Evolutionary conservation across 352 stramenopile genomes (phyloP), one percentile per base, ranked within the genome.

Genomic region (Phytophthora hybrid): DNA sequence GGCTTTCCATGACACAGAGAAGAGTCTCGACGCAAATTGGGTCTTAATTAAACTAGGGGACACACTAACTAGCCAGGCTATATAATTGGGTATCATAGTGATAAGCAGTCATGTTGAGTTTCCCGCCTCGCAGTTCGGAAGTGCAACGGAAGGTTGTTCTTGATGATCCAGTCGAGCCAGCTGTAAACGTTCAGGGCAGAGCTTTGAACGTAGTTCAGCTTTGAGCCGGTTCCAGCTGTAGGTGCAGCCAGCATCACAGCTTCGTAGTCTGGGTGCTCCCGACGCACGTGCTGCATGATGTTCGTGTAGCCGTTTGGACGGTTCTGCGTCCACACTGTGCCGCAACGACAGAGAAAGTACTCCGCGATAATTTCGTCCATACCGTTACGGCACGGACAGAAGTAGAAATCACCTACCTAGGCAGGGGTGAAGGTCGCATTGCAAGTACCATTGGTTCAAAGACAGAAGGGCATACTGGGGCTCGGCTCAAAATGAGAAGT

Each of bases 281-380:
- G 19, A 0, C 9, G 47, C 4, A 52, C 61, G 14, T 68, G 37
- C 34, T 55, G 61, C 21, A 68, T 57, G 5, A 68, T 37, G 23
- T 61, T 60, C 0, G 51, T 31, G 51, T 60, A 60, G 10, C 49
- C 64, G 11, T 65, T 71, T 4, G 16, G 46, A n/a, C 52, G 49
- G 18, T 10, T 57, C 39, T 63, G 32, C 57, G 66, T 67, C 21
- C 49, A 34, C 32, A 66, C 39, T 29, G 51, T 65, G 31, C 53
- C 63, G 59, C 63, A 77, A 26, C 37, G 37, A 46, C 61, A 47
- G 8, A 34, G 19, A 32, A 65, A 54, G 19, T 61, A 60, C 34
- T 59, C 56, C 26, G 56, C 53, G 11, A 69, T 66, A 2, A 65
- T 65, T 19, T 69, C 63, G 56, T 64, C 63, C 37, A 54, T 65